Evolutionary conservation across 148 eudicot genomes (phyloP).

Genomic region (Simmondsia chinensis): DNA sequence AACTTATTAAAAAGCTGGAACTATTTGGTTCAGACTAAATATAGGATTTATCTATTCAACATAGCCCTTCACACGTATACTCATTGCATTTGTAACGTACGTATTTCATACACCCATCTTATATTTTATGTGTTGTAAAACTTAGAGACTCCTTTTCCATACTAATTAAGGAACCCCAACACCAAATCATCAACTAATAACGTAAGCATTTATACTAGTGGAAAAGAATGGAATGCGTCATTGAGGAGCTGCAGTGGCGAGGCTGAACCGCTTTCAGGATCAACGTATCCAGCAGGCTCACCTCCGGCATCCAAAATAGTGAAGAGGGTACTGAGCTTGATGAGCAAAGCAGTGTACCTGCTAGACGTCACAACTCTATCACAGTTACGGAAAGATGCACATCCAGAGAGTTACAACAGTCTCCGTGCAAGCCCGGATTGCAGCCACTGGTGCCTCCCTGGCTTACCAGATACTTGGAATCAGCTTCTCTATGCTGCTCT

Average conservation of each 20-base stretch:
- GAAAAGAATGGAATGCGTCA: slow-evolving; percentile 41
- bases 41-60: too few species aligned
- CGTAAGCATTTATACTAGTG: too few species aligned
- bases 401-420: slow-evolving; percentile 35
- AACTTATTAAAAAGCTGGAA: too few species aligned
- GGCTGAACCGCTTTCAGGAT: slow-evolving; percentile 29
- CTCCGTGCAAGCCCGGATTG: slow-evolving; percentile 33
- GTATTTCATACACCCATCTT: too few species aligned
- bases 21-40: too few species aligned
- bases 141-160: too few species aligned
- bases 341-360: slow-evolving; percentile 27
- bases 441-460: slow-evolving; percentile 67
- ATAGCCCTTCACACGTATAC: too few species aligned
- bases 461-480: slow-evolving; percentile 69
- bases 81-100: too few species aligned
- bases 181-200: too few species aligned
- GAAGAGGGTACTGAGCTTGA: slow-evolving; percentile 28
- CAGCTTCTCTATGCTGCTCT: slow-evolving; percentile 26
- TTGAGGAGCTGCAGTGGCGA: slow-evolving; percentile 26
- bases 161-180: too few species aligned
- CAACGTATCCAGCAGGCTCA: slow-evolving; percentile 12
- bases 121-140: too few species aligned
- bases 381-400: slow-evolving; percentile 49
- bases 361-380: slow-evolving; percentile 46
- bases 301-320: slow-evolving; percentile 28